Evolutionary conservation across 2,329 filamentous ascomycete genomes (phyloP), one percentile per base, ranked within the genome.

Genomic region (Beauveria pseudobassiana): DNA sequence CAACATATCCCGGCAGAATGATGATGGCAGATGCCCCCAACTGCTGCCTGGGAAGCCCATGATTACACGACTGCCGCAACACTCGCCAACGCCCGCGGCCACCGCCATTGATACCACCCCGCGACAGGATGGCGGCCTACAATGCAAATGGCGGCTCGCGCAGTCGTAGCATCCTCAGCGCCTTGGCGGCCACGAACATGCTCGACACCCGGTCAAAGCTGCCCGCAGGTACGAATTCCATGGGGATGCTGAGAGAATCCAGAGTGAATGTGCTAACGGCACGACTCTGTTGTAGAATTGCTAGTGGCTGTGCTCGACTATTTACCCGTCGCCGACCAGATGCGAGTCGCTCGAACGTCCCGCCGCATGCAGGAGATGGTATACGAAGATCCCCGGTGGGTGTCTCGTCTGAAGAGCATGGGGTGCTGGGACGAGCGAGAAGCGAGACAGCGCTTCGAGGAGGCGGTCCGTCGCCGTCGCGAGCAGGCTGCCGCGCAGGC

Each of bases 321-420:
- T 76, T 85, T 98, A 45, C 89, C 91, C 45, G 83, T 96, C 30
- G 79, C 88, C 63, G 93, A 97, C 73, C 87, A 96, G 69, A 84
- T 98, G 72, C 86, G 87, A 67, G 93, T 91, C 71, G 93, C 95
- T 50, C 87, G 88, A 65, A 87, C 90, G 26, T 96, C 91, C 63
- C 89, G 85, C 71, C 89, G 91, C 64, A 85, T 98, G 82, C 88
- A 89, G 71, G 95, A 99, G 76, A 99, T 99, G 93, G 93, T 97
- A 3, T 99, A 98, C 75, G 95, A 99, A 73, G 95, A 99, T 74
- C 91, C 92, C 55, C 84, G 93, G 77, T 99, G 95, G 95, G 89
- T 98, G 45, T 86, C 90, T 65, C 84, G 90, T 65, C 76, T 99
- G 60, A 89, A 89, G 72, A 87, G 83, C 63, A 96, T 99, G 87